Conservation (phyloP, 2,329 filamentous ascomycete genomes). For the Mariannaea elegans region DNA sequence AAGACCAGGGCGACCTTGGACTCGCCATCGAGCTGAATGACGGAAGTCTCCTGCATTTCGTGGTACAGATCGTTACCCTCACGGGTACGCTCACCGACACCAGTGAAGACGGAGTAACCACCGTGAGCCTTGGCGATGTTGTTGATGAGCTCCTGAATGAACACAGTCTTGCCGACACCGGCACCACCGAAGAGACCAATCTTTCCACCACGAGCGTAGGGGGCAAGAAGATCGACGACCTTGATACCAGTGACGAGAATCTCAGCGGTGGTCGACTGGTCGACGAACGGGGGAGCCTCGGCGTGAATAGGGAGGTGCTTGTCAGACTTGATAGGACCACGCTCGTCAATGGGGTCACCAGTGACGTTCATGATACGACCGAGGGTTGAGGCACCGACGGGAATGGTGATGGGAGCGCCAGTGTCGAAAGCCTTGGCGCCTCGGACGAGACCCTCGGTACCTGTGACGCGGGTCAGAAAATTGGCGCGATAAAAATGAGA, state of each 20-base stretch:
- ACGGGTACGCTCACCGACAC: slow-evolving; percentile 99
- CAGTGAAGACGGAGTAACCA: slow-evolving; percentile 99
- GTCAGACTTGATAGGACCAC: slow-evolving; percentile 94
- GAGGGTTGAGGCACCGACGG: slow-evolving; percentile 91
- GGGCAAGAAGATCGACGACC: slow-evolving; percentile 98
- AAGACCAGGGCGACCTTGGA: slow-evolving; percentile 99
- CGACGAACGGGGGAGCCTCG: slow-evolving; percentile 89
- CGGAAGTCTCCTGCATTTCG: slow-evolving; percentile 99
- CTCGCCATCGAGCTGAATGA: slow-evolving; percentile 99
- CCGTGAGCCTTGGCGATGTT: slow-evolving; percentile 99
- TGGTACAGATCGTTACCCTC: slow-evolving; percentile 99
- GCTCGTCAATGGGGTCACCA: slow-evolving; percentile 99
- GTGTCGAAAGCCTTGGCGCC: slow-evolving; percentile 87
- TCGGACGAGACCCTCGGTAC: slow-evolving; percentile 99
- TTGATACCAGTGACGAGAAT: slow-evolving; percentile 99
- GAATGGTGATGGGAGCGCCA: slow-evolving; percentile 94
- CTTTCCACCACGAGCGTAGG: slow-evolving; percentile 99
- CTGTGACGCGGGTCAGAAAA: slow-evolving; percentile 54
- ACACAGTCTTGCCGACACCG: slow-evolving; percentile 99
- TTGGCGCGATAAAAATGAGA: slow-evolving; percentile 31
- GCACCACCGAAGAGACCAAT: slow-evolving; percentile 99
- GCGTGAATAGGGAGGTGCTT: slow-evolving; percentile 92
- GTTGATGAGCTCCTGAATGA: slow-evolving; percentile 99
- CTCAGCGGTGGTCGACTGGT: slow-evolving; percentile 96
- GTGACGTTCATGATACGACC: slow-evolving; percentile 99